Base-by-base conservation (phyloP, 2,329 filamentous ascomycete genomes). In the Diaporthe batatas region DNA sequence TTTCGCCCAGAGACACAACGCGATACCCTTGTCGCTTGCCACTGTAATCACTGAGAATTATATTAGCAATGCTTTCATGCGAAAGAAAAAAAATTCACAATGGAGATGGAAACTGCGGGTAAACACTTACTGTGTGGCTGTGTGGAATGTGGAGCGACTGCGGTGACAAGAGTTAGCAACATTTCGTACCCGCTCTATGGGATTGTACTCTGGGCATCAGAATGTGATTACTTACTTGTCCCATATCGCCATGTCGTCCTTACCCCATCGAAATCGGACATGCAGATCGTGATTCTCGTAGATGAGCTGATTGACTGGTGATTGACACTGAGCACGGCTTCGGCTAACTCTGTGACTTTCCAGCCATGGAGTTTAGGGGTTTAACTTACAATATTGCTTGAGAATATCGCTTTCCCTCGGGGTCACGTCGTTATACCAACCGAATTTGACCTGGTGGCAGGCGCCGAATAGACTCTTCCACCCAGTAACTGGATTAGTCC, bases 391-490 rank as follows among this genome's bases (percentile, higher is more conserved):
- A 74, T 78, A 79, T 0, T 54, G 71, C 70, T 79, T 79, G 65
- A 79, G 73, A 47, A 77, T 73, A 21, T 78, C 75, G 70, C 76
- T 78, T 70, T 82, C 79, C 64, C 82, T 82, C 77, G 80, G 82
- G 4, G 77, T 77, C 29, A 80, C 77, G 42, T 75, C 78, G 69
- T 79, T 79, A 72, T 77, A 78, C 78, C 77, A 79, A 59, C 77
- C 78, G n/a, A 76, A 73, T 18, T 77, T 62, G 42, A 79, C 72
- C 72, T 78, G 77, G 68, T 78, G 77, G 39, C 80, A 23, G 77
- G 82, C 72, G 78, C 79, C 18, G 77, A 74, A 84, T 74, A 73
- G 81, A 36, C 70, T 75, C 77, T 79, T 80, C 78, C 78, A 80
- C 47, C 79, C 78, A 1, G 79, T 80, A 36, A 80, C 79, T 73